Percentiles rank a stretch among this genome's conserved stretches.
Evolutionary conservation across 2,329 filamentous ascomycete species (phyloP).

Genomic region (Ophiocordyceps australis): DNA sequence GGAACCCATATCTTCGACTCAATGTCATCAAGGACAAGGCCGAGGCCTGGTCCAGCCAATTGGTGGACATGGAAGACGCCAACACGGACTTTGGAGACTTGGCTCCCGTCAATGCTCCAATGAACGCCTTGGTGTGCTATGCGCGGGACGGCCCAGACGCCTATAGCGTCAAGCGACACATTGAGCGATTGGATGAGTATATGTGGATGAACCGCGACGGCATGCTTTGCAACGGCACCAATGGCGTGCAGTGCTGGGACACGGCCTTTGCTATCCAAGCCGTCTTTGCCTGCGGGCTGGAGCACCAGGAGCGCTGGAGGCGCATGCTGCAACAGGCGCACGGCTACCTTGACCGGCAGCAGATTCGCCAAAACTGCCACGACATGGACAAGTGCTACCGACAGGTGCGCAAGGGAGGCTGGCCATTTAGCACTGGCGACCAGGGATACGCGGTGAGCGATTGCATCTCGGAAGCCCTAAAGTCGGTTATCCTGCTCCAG

Average conservation of each 20-base stretch:
- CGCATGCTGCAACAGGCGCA: conserved; percentile 73
- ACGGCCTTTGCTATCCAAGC: conserved; percentile 81
- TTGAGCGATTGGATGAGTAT: conserved; percentile 69
- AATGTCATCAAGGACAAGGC: conserved; percentile 48
- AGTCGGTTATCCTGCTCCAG: conserved; percentile 72
- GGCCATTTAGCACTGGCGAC: conserved; percentile 83
- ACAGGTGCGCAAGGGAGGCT: conserved; percentile 79
- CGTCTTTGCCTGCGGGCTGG: conserved; percentile 59
- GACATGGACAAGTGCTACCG: conserved; percentile 72
- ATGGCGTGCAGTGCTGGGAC: conserved; percentile 97
- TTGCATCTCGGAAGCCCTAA: conserved; percentile 81
- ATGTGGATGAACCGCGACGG: conserved; percentile 87
- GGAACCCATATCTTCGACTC: conserved; percentile 58
- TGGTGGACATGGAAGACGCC: conserved; percentile 79
- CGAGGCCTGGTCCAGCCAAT: conserved; percentile 64
- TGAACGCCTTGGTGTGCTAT: conserved; percentile 82
- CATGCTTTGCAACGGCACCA: conserved; percentile 90
- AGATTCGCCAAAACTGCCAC: conserved; percentile 68
- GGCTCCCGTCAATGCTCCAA: conserved; percentile 74
- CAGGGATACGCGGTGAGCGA: conserved; percentile 95
- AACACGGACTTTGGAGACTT: conserved; percentile 81
- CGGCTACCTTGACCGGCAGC: conserved; percentile 74
- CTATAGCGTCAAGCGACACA: conserved; percentile 53
- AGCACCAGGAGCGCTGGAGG: conserved; percentile 57
- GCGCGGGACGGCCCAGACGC: conserved; percentile 66